phyloP scores from a whole-genome alignment of 129 eudicot genomes.

The Chrysanthemum makinoi region DNA sequence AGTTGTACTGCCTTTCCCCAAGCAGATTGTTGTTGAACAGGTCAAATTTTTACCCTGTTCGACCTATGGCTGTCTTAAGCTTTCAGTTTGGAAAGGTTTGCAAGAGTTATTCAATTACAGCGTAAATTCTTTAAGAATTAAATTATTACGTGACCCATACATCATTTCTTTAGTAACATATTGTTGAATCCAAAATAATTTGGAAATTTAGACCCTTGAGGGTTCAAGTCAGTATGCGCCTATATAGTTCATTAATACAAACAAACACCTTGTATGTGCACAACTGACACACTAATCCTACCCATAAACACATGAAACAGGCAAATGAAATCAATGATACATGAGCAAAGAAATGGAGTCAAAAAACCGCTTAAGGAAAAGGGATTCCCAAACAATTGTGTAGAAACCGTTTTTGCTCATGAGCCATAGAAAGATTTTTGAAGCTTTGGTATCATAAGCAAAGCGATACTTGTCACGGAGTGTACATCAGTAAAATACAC shows the following conservation, averaged over 20 bases:
- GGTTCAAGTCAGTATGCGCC: conserved; percentile 7
- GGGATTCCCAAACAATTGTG: neutral
- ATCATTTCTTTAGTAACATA: neutral
- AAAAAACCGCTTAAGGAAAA: neutral
- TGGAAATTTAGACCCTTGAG: neutral
- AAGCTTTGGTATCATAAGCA: neutral
- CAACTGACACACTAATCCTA: conserved; percentile 20
- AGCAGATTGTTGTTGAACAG: no score
- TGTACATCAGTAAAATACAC: no score
- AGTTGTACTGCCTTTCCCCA: no score
- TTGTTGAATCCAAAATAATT: conserved; percentile 3
- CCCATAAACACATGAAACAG: neutral
- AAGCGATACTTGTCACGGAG: neutral
- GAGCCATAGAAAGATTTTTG: neutral
- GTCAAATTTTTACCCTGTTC: no score
- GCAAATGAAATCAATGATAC: conserved; percentile 9
- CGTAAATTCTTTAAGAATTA: no score
- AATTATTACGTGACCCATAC: no score
- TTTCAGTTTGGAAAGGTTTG: no score
- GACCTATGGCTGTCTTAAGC: no score
- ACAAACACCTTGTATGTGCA: conserved; percentile 18
- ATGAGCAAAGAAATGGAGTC: conserved; percentile 11
- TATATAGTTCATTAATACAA: conserved; percentile 9
- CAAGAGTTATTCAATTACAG: no score
- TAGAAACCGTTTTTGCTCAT: neutral